Base-by-base conservation (phyloP, 2,329 filamentous ascomycete species). In the Pleomassaria siparia region DNA sequence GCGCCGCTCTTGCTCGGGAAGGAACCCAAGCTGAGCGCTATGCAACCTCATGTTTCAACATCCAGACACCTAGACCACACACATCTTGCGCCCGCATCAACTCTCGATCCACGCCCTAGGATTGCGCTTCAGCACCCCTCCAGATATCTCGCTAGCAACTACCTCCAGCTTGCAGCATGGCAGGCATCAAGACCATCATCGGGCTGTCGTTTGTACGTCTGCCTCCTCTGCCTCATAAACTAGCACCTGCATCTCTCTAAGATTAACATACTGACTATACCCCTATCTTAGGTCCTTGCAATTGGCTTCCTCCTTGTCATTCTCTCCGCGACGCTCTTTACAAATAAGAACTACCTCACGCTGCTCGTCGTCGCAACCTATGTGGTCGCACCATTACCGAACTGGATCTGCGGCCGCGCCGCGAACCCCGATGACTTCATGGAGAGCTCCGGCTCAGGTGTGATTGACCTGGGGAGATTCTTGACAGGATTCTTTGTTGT, bases 231-330 rank as follows among this genome's bases (percentile, higher is more conserved):
- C 18, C 10, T 42, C n/a, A n/a, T n/a, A n/a, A n/a, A n/a, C n/a
- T n/a, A n/a, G 12, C 53, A 54, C 58, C 35, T 43, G 39, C 41
- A 40, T 50, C 43, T 20, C 7, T 13, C 22, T 29, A 13, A 32
- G 12, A 5, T 18, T 18, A 7, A n/a, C 11, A 18, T 35, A 35
- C 32, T 18, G 15, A 35, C 29, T 35, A 6, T 30, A 9, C 12
- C 12, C 10, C 10, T 18, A 11, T 8, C 26, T 33, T 43, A 88
- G 86, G 80, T 99, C 71, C 90, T 99, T 58, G 94, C 94, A 62
- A 94, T 99, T 65, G 94, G 94, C 64, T 99, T 99, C 78, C 89
- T 99, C 64, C 90, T 99, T 60, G 94, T 97, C 62, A 99, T 99
- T 74, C 88, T 99, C 64, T 96, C 91, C 55, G 95, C 91, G 70